Evolutionary conservation across 2,329 filamentous ascomycete genomes (phyloP), one percentile per base, ranked within the genome.

Genomic region (Pseudogymnoascus sp.): DNA sequence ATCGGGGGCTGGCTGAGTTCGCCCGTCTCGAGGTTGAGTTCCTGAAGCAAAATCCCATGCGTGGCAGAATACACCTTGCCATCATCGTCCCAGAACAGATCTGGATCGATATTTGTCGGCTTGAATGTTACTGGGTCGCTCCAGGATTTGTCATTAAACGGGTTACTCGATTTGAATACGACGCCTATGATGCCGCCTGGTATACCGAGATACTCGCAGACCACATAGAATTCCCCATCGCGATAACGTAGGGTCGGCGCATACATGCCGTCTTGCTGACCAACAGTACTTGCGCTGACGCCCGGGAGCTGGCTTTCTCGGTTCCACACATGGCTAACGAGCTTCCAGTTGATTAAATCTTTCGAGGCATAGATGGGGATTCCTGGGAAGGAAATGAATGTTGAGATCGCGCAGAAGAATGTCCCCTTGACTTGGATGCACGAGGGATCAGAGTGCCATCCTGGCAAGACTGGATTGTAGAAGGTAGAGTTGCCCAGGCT

Each of bases 31-130:
- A 80, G 67, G 41, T 80, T 74, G 74, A 9, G 70, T 33, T 14
- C 52, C 67, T 0, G 73, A 73, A 0, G 75, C 74, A 14, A 76
- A 75, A 19, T 72, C 58, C 0, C 71, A 67, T 42, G 76, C 64
- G 83, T 84, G 67, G 80, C 75, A 66, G 84, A 82, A 78, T 79
- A 84, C 67, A 83, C 84, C 60, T 72, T 74, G 14, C 82, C 82
- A 61, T 82, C 77, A 36, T 80, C 78, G 63, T 85, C 82, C 68
- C 84, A 82, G 70, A 84, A 85, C 3, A 85, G 72, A 1, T 79
- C 82, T 0, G 84, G 84, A 67, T 88, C 84, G 67, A 87, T 87
- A 1, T 84, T 84, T 0, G 82, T 85, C 0, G 81, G 83, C 69
- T 86, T 86, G 69, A 78, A 76, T 67, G 82, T 83, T 5, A 83